These are phyloP conservation scores for Jaltomata sinuosa DNA, from an alignment of 257 asterid species.

Conservation along the genomic window DNA sequence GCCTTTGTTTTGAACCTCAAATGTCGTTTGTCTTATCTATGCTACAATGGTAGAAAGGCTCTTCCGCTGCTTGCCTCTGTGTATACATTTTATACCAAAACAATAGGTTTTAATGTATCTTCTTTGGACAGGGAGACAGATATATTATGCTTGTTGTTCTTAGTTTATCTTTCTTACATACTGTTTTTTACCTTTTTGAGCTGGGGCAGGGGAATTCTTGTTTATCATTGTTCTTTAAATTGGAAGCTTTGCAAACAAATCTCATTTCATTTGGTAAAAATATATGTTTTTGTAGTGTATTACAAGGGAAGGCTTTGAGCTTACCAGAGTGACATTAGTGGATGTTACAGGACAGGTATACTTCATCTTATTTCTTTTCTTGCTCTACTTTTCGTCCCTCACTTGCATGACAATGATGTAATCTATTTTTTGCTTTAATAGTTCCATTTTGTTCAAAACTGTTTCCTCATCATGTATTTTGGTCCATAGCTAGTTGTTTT, in stretches of 20 bases:
- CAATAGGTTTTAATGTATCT: not conserved
- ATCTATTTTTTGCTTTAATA: not conserved
- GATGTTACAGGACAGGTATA: slow-evolving; percentile 72
- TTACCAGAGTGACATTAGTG: slow-evolving; percentile 77
- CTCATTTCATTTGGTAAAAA: not conserved
- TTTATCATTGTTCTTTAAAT: not conserved
- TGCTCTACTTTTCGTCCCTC: not conserved
- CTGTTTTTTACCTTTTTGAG: not conserved
- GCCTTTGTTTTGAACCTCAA: not conserved
- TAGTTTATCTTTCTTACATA: not conserved
- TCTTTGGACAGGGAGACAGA: not conserved
- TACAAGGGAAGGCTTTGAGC: slow-evolving; percentile 82
- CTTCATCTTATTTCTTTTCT: not conserved
- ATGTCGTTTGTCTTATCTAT: not conserved
- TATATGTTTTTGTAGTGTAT: slow-evolving; percentile 54
- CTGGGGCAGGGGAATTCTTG: not conserved
- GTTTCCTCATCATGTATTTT: not conserved
- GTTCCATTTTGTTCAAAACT: not conserved
- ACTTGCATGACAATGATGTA: not conserved
- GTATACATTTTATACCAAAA: not conserved
- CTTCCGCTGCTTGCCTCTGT: not conserved
- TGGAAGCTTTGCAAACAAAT: not conserved
- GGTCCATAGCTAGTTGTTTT: not conserved
- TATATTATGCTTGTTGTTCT: not conserved
- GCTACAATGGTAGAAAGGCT: not conserved